Evolutionary conservation across 139 green algal genomes (phyloP).

Genomic region (Zygnema circumcarinatum): DNA sequence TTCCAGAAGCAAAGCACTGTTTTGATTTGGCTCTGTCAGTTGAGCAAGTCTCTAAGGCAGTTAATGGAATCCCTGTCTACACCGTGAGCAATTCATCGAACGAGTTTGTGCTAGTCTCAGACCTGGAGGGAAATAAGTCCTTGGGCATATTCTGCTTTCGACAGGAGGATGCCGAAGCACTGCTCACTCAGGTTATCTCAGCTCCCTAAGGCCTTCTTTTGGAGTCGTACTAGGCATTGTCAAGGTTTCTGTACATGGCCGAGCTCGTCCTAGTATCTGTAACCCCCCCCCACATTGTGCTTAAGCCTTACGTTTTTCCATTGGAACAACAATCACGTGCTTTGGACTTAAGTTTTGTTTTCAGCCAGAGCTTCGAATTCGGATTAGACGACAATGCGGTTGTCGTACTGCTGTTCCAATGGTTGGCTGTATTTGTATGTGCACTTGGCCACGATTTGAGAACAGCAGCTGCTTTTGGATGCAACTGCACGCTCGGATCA

Average conservation of each 20-base stretch:
- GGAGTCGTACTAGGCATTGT: background rate
- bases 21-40: conserved; percentile 40
- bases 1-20: conserved; percentile 32
- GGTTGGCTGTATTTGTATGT: too few relatives aligned
- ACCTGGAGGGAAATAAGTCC: conserved; percentile 47
- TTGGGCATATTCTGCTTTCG: conserved; percentile 55
- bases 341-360: too few relatives aligned
- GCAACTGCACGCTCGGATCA: too few relatives aligned
- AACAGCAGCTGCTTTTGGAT: too few relatives aligned
- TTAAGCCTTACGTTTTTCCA: too few relatives aligned
- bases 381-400: too few relatives aligned
- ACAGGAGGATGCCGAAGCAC: conserved; percentile 50
- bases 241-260: too few relatives aligned
- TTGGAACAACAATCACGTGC: too few relatives aligned
- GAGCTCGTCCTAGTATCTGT: too few relatives aligned
- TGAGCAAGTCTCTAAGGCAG: conserved; percentile 36
- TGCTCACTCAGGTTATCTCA: conserved; percentile 45
- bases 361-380: too few relatives aligned
- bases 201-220: background rate
- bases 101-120: conserved; percentile 56
- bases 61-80: conserved; percentile 46
- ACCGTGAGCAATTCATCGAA: conserved; percentile 55
- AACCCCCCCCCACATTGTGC: background rate
- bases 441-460: too few relatives aligned
- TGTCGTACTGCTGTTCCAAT: too few relatives aligned